These are phyloP conservation scores for Apodospora peruviana DNA, from an alignment of 495 filamentous ascomycete genomes.

Conservation along the genomic window DNA sequence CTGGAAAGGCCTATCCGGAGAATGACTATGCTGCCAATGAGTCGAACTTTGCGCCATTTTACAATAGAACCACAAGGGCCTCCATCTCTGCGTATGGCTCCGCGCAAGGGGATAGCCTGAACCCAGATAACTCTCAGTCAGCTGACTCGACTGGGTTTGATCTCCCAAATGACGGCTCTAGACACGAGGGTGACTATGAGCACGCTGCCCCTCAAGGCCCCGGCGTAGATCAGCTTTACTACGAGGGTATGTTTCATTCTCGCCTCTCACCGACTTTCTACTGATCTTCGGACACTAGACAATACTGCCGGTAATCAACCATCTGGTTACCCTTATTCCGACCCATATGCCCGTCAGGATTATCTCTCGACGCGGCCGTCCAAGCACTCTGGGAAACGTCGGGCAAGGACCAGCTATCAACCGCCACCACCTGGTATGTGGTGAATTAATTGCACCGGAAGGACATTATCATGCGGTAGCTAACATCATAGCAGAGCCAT, in stretches of 20 bases:
- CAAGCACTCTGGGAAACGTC: not conserved
- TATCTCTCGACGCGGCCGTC: not conserved
- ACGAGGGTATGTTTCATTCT: conserved; percentile 1
- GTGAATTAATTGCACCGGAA: too few species aligned
- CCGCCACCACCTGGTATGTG: too few species aligned
- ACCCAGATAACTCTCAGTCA: not conserved
- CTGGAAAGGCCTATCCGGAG: not conserved
- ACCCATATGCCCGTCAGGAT: not conserved
- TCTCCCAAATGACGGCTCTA: not conserved
- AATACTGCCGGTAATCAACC: not conserved
- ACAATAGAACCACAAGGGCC: not conserved
- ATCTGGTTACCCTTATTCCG: not conserved
- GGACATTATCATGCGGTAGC: not conserved
- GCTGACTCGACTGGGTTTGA: conserved; percentile 1
- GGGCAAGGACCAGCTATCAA: not conserved
- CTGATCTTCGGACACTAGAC: not conserved
- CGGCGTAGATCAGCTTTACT: not conserved
- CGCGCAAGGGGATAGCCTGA: not conserved
- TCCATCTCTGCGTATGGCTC: not conserved
- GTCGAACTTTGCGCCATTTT: not conserved
- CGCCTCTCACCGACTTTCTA: not conserved
- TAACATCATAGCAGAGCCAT: not conserved
- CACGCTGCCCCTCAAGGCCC: not conserved
- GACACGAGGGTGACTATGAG: not conserved
- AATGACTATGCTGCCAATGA: not conserved